Base-by-base conservation (phyloP, 805 yeast genomes). In the Candida fluviatilis region DNA sequence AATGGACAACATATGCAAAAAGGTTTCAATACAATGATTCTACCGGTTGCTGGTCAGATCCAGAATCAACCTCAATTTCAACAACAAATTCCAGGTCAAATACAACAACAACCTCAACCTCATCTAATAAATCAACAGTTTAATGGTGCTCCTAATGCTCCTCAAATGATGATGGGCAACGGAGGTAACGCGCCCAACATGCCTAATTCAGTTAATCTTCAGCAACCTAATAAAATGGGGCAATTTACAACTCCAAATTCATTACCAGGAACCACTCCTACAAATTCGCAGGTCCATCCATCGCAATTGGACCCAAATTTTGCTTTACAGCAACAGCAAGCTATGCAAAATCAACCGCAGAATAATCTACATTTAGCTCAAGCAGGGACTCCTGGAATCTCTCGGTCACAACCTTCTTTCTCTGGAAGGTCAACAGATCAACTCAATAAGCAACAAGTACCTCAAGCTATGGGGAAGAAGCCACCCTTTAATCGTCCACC, bases 281-380 rank as follows among this genome's bases (percentile, higher is more conserved):
- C 55, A 2, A 48, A 46, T 18, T 51, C 63, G 5, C 57, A 52
- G 23, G 53, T 51, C 4, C 62, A 53, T 28, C 60, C 65, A 1
- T 65, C 65, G 1, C 64, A 57, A 31, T 51, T 60, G 53, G 50
- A 48, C 52, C n/a, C 54, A 49, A 34, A 33, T 23, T 33, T 33
- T 23, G 14, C 28, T 19, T 23, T 23, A 10, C 60, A 50, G 30
- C 62, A 50, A 32, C 59, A n/a, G n/a, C n/a, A 52, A 35, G 36
- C 38, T 51, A 43, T 31, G 54, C 57, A 28, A 33, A 43, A 34
- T 39, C 43, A 26, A 15, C 34, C 21, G 28, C 43, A 18, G 24
- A 10, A 27, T 26, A 37, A 7, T 19, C 38, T 26, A 33, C 23
- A 38, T 18, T 25, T 35, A 21, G 35, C 38, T n/a, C 19, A 35